Base-by-base conservation (phyloP, 2,329 filamentous ascomycete genomes). In the Myrmaecium sp. region DNA sequence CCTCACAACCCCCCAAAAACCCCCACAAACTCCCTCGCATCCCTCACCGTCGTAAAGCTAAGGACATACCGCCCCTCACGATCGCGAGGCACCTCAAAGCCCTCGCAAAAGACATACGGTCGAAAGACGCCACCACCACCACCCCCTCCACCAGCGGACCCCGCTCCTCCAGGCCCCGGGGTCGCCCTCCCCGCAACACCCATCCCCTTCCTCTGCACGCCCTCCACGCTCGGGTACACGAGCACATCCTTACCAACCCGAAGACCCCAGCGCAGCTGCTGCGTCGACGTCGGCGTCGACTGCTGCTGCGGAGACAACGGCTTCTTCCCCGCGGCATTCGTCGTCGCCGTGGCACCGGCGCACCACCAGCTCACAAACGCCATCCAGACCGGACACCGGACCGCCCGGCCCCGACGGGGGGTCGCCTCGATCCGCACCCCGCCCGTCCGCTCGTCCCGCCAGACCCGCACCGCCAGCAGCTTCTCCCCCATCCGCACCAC, bases 381-480 rank as follows among this genome's bases (percentile, higher is more conserved):
- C 3, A 66, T 74, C 69, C 69, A 74, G 29, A 73, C 62, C 0
- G 69, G 68, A 3, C 64, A 61, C 12, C 56, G 52, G 35, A 60
- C 58, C 46, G 62, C 55, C 2, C 57, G 54, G 1, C 68, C 66
- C 14, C 58, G 51, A 15, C 58, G 53, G 17, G 68, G 49, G 1
- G 63, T 62, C n/a, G 64, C 63, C 39, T 72, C 65, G 14, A 73
- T 52, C 7, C 69, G 53, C 1, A 73, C 49, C 4, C 58, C 58
- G 7, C 58, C 56, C 2, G 63, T 64, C 13, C 56, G 48, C 10
- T 37, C 45, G 31, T 73, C 68, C 21, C 51, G 47, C 37, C 59
- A 67, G 9, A 74, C 47, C 8, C 66, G 62, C 28, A 73, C 49
- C 1, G 58, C 62, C 35, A 71, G 66, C 1, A 56, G 49, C n/a